Evolutionary conservation across 2,329 filamentous ascomycete species (phyloP).

Genomic region (Arthrocladium fulminans): DNA sequence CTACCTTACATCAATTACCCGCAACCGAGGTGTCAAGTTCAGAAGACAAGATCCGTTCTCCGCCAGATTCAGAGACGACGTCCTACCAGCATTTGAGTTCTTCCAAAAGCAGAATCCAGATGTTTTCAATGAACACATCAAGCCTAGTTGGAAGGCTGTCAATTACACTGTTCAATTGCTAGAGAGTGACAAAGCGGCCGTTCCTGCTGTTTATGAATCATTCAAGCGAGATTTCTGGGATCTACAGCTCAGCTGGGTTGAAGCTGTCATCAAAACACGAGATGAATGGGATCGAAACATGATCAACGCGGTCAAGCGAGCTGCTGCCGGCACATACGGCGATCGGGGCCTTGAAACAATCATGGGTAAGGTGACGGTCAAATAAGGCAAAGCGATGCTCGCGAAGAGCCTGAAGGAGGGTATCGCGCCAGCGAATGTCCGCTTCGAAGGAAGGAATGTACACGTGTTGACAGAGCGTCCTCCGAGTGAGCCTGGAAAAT

Average conservation of each 20-base stretch:
- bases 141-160: slow-evolving; percentile 85
- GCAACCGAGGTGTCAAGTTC: slow-evolving; percentile 82
- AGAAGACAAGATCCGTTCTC: slow-evolving; percentile 76
- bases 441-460: neutral
- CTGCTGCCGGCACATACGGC: slow-evolving; percentile 76
- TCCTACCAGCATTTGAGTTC: slow-evolving; percentile 81
- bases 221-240: slow-evolving; percentile 92
- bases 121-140: slow-evolving; percentile 64
- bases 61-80: slow-evolving; percentile 88
- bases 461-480: neutral
- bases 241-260: slow-evolving; percentile 88
- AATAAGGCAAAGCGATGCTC: slow-evolving; percentile 3
- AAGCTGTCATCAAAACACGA: slow-evolving; percentile 72
- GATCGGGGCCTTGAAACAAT: slow-evolving; percentile 80
- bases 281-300: slow-evolving; percentile 92
- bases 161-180: slow-evolving; percentile 74
- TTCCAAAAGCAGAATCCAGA: slow-evolving; percentile 60
- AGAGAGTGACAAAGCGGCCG: slow-evolving; percentile 58
- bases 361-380: slow-evolving; percentile 69
- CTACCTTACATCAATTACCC: slow-evolving; percentile 71
- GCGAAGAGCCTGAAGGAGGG: neutral
- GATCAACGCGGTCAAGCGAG: slow-evolving; percentile 77
- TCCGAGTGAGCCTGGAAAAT: neutral
- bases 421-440: neutral
- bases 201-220: slow-evolving; percentile 68